phyloP scores from a whole-genome alignment of 2,329 filamentous ascomycete genomes.

The Cladosporium sp. region DNA sequence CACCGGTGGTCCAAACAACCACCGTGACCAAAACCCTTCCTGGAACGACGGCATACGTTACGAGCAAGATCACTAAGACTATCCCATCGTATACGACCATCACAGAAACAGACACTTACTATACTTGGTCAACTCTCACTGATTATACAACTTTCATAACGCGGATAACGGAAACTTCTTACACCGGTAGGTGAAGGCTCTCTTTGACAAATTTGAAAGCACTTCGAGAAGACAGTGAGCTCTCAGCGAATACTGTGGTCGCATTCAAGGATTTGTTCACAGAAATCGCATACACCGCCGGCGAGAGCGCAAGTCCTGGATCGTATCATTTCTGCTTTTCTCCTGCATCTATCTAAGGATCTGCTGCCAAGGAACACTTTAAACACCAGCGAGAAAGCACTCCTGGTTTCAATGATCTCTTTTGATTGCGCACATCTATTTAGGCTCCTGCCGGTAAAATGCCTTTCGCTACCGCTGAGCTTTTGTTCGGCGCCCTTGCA shows the following conservation, averaged over 20 bases:
- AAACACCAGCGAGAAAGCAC: background rate
- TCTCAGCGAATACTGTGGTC: background rate
- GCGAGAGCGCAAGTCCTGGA: background rate
- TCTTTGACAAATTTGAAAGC: background rate
- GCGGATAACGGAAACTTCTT: constrained; percentile 10
- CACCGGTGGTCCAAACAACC: constrained; percentile 5
- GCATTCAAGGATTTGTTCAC: background rate
- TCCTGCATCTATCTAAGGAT: background rate
- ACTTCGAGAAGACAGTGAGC: background rate
- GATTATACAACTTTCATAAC: background rate
- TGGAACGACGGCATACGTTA: background rate
- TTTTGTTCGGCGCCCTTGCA: background rate
- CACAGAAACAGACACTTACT: constrained; percentile 13
- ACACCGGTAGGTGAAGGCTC: background rate
- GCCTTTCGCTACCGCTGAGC: background rate
- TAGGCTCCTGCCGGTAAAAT: background rate
- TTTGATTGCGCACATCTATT: background rate
- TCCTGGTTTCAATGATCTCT: background rate
- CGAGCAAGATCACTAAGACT: constrained; percentile 9
- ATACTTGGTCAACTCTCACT: constrained; percentile 10
- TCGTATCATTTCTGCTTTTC: background rate
- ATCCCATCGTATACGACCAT: constrained; percentile 18
- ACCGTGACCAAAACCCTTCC: background rate
- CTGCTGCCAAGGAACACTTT: background rate
- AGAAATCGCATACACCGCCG: background rate